These are phyloP conservation scores for Teratosphaeria viscida DNA, from an alignment of 2,329 filamentous ascomycete genomes.

Conservation along the genomic window DNA sequence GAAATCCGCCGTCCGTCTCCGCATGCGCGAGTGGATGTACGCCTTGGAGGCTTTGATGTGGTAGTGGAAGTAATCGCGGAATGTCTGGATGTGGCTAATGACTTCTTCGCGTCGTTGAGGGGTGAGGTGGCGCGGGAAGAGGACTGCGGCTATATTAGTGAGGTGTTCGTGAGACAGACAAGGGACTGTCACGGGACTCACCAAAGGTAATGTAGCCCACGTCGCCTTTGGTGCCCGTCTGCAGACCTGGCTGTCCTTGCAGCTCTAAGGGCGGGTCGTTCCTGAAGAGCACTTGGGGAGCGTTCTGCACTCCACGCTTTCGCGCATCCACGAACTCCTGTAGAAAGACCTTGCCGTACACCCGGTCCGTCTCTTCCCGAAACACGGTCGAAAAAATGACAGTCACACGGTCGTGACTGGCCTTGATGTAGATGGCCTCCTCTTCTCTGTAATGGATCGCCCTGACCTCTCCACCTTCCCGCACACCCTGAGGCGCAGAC, in stretches of 20 bases:
- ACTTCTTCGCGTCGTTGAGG: constrained; percentile 83
- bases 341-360: constrained; percentile 96
- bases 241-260: constrained; percentile 74
- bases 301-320: constrained; percentile 91
- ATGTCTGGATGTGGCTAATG: constrained; percentile 98
- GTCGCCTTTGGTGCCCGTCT: constrained; percentile 65
- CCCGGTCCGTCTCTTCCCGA: constrained; percentile 90
- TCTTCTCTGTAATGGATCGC: constrained; percentile 97
- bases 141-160: constrained; percentile 45
- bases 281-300: constrained; percentile 91
- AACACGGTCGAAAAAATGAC: constrained; percentile 99
- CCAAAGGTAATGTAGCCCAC: constrained; percentile 98
- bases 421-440: constrained; percentile 98
- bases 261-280: constrained; percentile 90
- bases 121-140: constrained; percentile 91
- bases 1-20: constrained; percentile 94
- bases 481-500: constrained; percentile 80
- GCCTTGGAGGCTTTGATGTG: constrained; percentile 99
- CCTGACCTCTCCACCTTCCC: constrained; percentile 85
- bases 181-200: constrained; percentile 33
- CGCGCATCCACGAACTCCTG: constrained; percentile 98
- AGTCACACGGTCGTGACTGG: constrained; percentile 91
- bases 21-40: constrained; percentile 97
- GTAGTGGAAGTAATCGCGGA: constrained; percentile 99
- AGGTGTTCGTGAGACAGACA: not conserved